Percentiles rank a stretch among this genome's conserved stretches.
Conservation (phyloP, 371 early-diverging fungal species). For the Conidiobolus incongruus region DNA sequence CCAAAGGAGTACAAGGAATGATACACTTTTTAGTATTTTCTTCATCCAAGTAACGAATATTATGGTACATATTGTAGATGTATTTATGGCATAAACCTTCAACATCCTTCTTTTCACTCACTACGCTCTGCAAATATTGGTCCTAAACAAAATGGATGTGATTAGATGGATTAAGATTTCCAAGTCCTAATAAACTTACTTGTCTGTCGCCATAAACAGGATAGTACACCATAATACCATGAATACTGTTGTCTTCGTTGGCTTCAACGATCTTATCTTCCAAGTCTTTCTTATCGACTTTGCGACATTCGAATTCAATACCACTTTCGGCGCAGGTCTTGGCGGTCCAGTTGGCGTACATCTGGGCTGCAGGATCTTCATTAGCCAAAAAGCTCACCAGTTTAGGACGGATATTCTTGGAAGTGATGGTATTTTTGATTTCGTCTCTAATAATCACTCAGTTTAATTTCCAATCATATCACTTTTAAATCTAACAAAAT, state of each 20-base stretch:
- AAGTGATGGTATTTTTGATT: conserved; percentile 50
- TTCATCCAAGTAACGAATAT: conserved; percentile 73
- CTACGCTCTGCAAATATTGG: conserved; percentile 75
- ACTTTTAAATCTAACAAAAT: too few relatives aligned
- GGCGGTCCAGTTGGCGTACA: conserved; percentile 75
- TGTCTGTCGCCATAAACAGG: conserved; percentile 83
- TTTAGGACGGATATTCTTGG: conserved; percentile 43
- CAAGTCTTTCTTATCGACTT: conserved; percentile 54
- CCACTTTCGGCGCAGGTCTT: conserved; percentile 83
- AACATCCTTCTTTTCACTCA: conserved; percentile 76
- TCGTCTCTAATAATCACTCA: too few relatives aligned
- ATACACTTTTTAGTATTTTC: conserved; percentile 67
- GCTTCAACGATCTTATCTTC: conserved; percentile 69
- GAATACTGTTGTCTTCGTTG: conserved; percentile 55
- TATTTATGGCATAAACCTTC: conserved; percentile 88
- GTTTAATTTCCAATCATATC: too few relatives aligned
- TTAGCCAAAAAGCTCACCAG: conserved; percentile 91
- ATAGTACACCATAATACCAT: conserved; percentile 91
- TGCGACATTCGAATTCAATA: conserved; percentile 70
- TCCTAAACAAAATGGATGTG: conserved; percentile 52
- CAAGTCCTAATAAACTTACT: conserved; percentile 22
- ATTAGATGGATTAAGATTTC: too few relatives aligned
- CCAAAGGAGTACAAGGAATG: conserved; percentile 89
- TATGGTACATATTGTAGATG: conserved; percentile 86
- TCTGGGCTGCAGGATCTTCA: conserved; percentile 74